Base-by-base conservation (phyloP, 2,329 filamentous ascomycete genomes). In the Curvularia hawaiiensis region DNA sequence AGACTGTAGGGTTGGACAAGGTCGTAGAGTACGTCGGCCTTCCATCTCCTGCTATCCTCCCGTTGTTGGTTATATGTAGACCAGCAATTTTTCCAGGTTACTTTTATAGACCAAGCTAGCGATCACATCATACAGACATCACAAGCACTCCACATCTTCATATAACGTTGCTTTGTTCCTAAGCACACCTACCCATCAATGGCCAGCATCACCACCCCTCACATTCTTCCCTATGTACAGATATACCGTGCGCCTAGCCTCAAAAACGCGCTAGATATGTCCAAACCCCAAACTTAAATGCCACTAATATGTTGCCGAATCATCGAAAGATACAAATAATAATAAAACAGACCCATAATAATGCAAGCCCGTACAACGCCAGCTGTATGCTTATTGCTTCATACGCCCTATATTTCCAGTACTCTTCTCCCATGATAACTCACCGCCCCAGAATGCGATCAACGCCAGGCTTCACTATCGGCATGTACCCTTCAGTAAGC, bases 401-500 rank as follows among this genome's bases (percentile, higher is more conserved):
- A 22, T 51, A 16, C 18, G 28, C 39, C 16, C 12, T 43, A 51
- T 24, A 30, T 33, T 12, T 31, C 39, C 18, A 44, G 12, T 51
- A 12, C 9, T 45, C 28, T 18, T 12, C 20, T 20, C 14, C 14
- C 16, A 8, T 11, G 28, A 4, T 16, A 28, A 20, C 3, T 48
- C 44, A 54, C 18, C 51, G 53, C 4, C 61, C 58, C 20, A 69
- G 33, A 14, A 64, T 59, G 1, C 22, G 26, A 18, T 67, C 63
- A 7, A 69, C 65, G 18, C 24, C 54, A n/a, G 56, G 61, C 54
- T 61, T 65, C 4, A 66, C 65, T 1, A 39, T 54, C 0, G 47
- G 46, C 46, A 67, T 40, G 26, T 58, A 61, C 5, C 68, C 68
- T 33, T 71, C 68, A 2, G 60, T 62, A 5, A 58, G 38, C 3